A percentile compares a stretch with the other conserved stretches of the same genome.
These are phyloP conservation scores for Cyberlindnera saturnus DNA, from an alignment of 805 yeast genomes.

Conservation along the genomic window DNA sequence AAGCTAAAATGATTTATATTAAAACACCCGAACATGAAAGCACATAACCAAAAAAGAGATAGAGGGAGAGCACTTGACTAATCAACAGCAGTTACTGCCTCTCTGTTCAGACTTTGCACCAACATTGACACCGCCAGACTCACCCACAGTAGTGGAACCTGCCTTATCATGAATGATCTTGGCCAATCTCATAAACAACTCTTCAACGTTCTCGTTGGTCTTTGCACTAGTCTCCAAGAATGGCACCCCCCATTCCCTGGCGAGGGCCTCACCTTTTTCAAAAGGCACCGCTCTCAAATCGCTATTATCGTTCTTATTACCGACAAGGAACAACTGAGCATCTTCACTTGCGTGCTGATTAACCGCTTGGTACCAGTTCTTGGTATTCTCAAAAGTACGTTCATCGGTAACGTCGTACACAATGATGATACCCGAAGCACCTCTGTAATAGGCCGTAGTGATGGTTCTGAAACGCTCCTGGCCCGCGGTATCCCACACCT, in stretches of 20 bases:
- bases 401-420: constrained; percentile 85
- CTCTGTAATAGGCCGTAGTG: constrained; percentile 88
- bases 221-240: constrained; percentile 97
- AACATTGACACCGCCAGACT: constrained; percentile 20
- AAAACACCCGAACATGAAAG: background rate
- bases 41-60: background rate
- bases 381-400: constrained; percentile 86
- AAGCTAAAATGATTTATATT: too few relatives aligned
- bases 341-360: constrained; percentile 96
- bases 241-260: constrained; percentile 80
- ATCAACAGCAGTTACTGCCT: constrained; percentile 15
- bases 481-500: constrained; percentile 98
- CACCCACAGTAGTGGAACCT: constrained; percentile 30
- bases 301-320: constrained; percentile 90
- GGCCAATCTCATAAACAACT: constrained; percentile 86
- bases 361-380: constrained; percentile 93
- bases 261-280: constrained; percentile 88
- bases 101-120: constrained; percentile 5
- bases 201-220: constrained; percentile 86
- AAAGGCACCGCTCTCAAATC: constrained; percentile 79
- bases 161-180: constrained; percentile 78
- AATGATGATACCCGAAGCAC: constrained; percentile 81
- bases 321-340: constrained; percentile 89
- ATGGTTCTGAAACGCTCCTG: constrained; percentile 93
- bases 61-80: constrained; percentile 2